Conservation (phyloP, 257 asterid genomes). For the Leptodermis oblonga region DNA sequence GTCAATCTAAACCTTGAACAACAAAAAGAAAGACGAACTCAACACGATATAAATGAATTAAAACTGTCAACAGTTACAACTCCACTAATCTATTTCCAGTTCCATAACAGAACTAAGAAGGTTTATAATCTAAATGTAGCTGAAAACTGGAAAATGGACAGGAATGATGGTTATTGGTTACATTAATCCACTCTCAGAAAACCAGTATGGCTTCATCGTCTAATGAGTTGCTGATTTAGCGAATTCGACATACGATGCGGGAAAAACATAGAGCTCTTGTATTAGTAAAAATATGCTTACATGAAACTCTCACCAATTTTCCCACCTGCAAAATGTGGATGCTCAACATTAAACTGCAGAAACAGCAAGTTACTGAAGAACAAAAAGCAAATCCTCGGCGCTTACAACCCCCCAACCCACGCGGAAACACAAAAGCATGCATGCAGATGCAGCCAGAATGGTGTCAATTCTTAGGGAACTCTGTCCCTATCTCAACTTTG, state of each 20-base stretch:
- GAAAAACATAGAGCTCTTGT: neutral
- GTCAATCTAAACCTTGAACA: too few relatives aligned
- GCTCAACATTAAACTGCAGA: neutral
- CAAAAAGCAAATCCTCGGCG: neutral
- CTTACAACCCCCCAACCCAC: too few relatives aligned
- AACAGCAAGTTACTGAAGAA: neutral
- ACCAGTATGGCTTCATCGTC: neutral
- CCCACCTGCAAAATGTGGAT: slow-evolving; percentile 11
- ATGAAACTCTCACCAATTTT: neutral
- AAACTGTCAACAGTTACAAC: too few relatives aligned
- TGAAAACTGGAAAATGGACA: neutral
- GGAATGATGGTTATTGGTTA: too few relatives aligned
- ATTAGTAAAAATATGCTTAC: neutral
- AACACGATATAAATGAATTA: too few relatives aligned
- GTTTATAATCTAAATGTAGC: neutral
- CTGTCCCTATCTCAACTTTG: neutral
- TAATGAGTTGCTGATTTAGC: neutral
- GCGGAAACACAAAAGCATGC: too few relatives aligned
- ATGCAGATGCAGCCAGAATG: neutral
- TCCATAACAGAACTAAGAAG: neutral
- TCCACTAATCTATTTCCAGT: neutral
- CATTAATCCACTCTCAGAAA: neutral
- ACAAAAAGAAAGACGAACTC: too few relatives aligned
- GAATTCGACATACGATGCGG: neutral
- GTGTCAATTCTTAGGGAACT: neutral